Evolutionary conservation across 1,284 basidiomycete species (phyloP), one percentile per base, ranked within the genome.

Genomic region (Wolfiporia cocos): DNA sequence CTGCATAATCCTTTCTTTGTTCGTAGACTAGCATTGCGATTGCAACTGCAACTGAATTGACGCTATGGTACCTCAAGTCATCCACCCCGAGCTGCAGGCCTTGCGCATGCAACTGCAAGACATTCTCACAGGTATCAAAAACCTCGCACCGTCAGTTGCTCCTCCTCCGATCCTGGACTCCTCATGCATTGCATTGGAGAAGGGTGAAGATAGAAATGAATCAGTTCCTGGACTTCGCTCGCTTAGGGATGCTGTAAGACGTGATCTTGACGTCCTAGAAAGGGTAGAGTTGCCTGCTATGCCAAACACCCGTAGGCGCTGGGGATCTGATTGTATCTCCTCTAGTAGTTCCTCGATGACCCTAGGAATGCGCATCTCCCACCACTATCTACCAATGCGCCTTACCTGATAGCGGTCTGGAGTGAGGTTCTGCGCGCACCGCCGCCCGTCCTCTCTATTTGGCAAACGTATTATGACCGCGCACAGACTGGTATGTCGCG

Each of bases 391-490:
- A 84, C 80, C 4, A 88, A 88, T 54, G 82, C 86, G 2, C 81
- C 81, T 1, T 87, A 88, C 53, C 69, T 87, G 20, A 68, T 83
- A 20, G 76, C 83, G 1, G 83, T 88, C 0, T 91, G 86, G 86
- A 77, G 85, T 49, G 81, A 87, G 54, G 66, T 89, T 1, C 52
- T 84, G 7, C 70, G 71, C 43, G 81, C 83, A 2, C 68, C 67
- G 0, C 65, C 61, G 2, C 79, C 81, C 1, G 65, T 87, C 10
- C 62, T 74, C 0, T 73, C 76, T 0, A 65, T 92, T 20, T 78
- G 79, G 57, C 74, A 73, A 46, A 67, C 71, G 22, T 79, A 78
- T 43, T 41, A 39, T 23, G 57, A 61, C 20, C 48, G 12, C 15
- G 48, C 49, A 5, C 41, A 45, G 19, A 40, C 47, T 50, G 23